Evolutionary conservation across 1,284 basidiomycete species (phyloP).

Genomic region (Fomitiporia mediterranea): DNA sequence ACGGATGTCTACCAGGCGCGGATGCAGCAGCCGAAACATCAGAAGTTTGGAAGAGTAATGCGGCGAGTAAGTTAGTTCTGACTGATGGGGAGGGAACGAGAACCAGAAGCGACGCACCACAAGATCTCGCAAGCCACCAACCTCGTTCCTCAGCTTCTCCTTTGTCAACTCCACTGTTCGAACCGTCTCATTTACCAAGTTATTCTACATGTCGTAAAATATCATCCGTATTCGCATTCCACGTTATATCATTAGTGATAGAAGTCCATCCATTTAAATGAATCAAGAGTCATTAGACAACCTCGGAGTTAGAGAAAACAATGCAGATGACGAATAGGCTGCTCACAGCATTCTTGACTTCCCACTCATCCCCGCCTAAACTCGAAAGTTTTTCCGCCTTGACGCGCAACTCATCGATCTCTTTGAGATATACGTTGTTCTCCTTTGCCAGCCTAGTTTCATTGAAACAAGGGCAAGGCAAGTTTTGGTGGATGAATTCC

Average conservation of each 20-base stretch:
- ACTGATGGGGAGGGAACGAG: neutral
- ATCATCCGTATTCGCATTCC: too few species aligned
- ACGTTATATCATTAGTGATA: too few species aligned
- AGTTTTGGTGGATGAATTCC: too few species aligned
- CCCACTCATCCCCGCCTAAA: slow-evolving; percentile 70
- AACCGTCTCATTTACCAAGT: slow-evolving; percentile 71
- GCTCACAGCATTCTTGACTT: slow-evolving; percentile 75
- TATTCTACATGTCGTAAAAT: slow-evolving; percentile 50
- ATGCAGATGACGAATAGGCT: neutral
- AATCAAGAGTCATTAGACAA: too few species aligned
- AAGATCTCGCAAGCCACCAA: slow-evolving; percentile 61
- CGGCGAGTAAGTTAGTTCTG: slow-evolving; percentile 11
- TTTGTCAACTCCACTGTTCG: slow-evolving; percentile 76
- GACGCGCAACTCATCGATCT: slow-evolving; percentile 54
- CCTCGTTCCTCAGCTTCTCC: slow-evolving; percentile 54
- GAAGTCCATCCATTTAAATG: too few species aligned
- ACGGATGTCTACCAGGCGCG: neutral
- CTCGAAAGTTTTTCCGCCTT: slow-evolving; percentile 62
- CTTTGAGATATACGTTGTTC: slow-evolving; percentile 61
- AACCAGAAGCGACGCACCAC: slow-evolving; percentile 50
- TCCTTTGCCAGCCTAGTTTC: slow-evolving; percentile 66
- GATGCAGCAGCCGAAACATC: slow-evolving; percentile 9
- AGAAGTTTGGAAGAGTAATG: neutral
- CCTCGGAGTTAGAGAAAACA: too few species aligned
- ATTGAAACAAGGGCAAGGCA: too few species aligned